Percentiles rank a stretch among this genome's conserved stretches.
These are phyloP conservation scores for Aspergillus chevalieri DNA, from an alignment of 2,329 filamentous ascomycete species.

Conservation along the genomic window DNA sequence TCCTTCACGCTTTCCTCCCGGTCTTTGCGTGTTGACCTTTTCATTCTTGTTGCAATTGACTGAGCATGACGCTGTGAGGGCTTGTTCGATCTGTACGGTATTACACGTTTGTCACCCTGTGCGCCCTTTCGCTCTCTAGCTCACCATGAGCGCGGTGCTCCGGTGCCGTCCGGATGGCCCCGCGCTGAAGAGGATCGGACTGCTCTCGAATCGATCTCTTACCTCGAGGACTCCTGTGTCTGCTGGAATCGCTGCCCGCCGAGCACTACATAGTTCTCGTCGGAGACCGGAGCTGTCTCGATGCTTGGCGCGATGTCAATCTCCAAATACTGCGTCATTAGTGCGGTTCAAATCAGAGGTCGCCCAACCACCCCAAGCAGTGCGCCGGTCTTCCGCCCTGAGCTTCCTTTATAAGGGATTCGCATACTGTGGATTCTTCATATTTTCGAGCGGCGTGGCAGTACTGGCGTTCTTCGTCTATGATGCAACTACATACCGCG, in stretches of 20 bases:
- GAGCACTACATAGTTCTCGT: conserved; percentile 16
- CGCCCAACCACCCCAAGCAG: conserved; percentile 9
- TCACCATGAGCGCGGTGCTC: conserved; percentile 26
- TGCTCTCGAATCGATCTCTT: conserved; percentile 16
- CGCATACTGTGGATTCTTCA: conserved; percentile 67
- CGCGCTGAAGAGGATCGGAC: conserved; percentile 21
- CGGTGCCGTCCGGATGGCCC: conserved; percentile 23
- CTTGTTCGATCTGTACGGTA: background rate
- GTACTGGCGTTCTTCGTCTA: conserved; percentile 86
- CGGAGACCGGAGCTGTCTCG: conserved; percentile 14
- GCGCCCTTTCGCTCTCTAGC: background rate
- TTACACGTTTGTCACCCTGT: background rate
- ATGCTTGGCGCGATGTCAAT: conserved; percentile 17
- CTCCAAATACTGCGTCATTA: conserved; percentile 16
- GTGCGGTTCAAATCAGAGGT: conserved; percentile 27
- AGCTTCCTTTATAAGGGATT: conserved; percentile 63
- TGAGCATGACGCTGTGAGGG: background rate
- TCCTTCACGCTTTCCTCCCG: background rate
- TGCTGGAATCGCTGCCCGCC: conserved; percentile 10
- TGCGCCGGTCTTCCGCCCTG: conserved; percentile 28
- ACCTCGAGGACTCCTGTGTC: conserved; percentile 8
- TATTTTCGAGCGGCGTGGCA: conserved; percentile 61
- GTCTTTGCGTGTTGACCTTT: background rate
- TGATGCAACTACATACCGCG: conserved; percentile 84
- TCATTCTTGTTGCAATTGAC: background rate